Evolutionary conservation across 2,329 filamentous ascomycete genomes (phyloP).

Genomic region (Didymosphaeria variabile): DNA sequence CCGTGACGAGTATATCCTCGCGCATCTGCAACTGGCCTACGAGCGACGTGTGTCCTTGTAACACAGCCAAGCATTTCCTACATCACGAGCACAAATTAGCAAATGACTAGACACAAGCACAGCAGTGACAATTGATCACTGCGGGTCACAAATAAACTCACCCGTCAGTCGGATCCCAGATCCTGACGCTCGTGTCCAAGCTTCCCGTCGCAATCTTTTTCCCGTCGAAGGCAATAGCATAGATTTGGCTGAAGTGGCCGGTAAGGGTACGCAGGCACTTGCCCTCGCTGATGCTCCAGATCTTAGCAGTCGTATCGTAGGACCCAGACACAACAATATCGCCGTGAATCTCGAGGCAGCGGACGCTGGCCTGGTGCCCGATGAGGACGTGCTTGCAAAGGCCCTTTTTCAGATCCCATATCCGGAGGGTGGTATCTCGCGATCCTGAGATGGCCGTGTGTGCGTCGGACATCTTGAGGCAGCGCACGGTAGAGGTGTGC

Average conservation of each 20-base stretch:
- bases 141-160: slow-evolving; percentile 57
- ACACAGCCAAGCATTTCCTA: slow-evolving; percentile 80
- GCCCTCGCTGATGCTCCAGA: slow-evolving; percentile 98
- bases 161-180: slow-evolving; percentile 94
- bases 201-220: slow-evolving; percentile 93
- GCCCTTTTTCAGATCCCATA: slow-evolving; percentile 93
- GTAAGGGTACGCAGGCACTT: slow-evolving; percentile 88
- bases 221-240: slow-evolving; percentile 97
- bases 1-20: slow-evolving; percentile 92
- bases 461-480: slow-evolving; percentile 95
- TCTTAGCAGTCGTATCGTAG: slow-evolving; percentile 95
- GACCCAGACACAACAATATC: slow-evolving; percentile 98
- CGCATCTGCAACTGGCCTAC: slow-evolving; percentile 97
- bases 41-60: slow-evolving; percentile 95
- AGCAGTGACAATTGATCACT: slow-evolving; percentile 13
- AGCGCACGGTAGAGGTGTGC: slow-evolving; percentile 95
- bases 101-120: not conserved
- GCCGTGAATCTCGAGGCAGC: slow-evolving; percentile 94
- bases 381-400: slow-evolving; percentile 91
- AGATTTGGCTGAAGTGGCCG: slow-evolving; percentile 98
- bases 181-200: slow-evolving; percentile 93
- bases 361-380: slow-evolving; percentile 93
- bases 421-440: slow-evolving; percentile 88
- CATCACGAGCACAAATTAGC: slow-evolving; percentile 19
- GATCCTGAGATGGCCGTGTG: slow-evolving; percentile 97